Evolutionary conservation across 306 rosid genomes (phyloP).

Genomic region (Herpetospermum pedunculosum): DNA sequence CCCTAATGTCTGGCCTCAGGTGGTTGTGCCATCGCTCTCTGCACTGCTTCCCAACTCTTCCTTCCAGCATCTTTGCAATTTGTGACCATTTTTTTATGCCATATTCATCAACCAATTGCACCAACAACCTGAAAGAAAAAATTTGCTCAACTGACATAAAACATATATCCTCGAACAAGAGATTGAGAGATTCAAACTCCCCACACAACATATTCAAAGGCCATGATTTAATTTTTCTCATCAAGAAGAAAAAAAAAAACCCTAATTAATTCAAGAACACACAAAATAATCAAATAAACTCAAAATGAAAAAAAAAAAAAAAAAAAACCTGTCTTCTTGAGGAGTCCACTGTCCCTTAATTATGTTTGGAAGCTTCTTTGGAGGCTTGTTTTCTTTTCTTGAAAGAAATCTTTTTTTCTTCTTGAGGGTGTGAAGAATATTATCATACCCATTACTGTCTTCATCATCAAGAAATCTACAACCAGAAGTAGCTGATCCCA

Average conservation of each 20-base stretch:
- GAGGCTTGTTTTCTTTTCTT: conserved; percentile 8
- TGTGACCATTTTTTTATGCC: conserved; percentile 60
- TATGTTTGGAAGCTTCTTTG: conserved; percentile 1
- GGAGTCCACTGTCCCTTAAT: conserved; percentile 65
- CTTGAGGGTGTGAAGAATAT: background rate
- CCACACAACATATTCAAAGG: background rate
- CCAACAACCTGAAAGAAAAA: conserved; percentile 33
- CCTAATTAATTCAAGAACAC: background rate
- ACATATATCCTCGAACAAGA: too few species aligned
- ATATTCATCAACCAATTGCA: conserved; percentile 25
- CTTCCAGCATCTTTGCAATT: conserved; percentile 31
- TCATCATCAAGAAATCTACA: background rate
- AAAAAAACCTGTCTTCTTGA: conserved; percentile 41
- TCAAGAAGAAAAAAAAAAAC: background rate
- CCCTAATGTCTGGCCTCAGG: conserved; percentile 63
- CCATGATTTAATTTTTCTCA: background rate
- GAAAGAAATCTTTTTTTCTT: conserved; percentile 1
- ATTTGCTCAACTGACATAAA: too few species aligned
- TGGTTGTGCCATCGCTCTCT: conserved; percentile 85
- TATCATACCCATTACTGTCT: background rate
- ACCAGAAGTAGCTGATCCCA: conserved; percentile 5
- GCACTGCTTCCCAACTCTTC: conserved; percentile 62
- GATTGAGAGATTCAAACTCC: too few species aligned
- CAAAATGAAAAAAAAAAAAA: background rate
- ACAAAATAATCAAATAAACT: background rate